Conservation (phyloP, 345 rosid species). For the Salix brachista region DNA sequence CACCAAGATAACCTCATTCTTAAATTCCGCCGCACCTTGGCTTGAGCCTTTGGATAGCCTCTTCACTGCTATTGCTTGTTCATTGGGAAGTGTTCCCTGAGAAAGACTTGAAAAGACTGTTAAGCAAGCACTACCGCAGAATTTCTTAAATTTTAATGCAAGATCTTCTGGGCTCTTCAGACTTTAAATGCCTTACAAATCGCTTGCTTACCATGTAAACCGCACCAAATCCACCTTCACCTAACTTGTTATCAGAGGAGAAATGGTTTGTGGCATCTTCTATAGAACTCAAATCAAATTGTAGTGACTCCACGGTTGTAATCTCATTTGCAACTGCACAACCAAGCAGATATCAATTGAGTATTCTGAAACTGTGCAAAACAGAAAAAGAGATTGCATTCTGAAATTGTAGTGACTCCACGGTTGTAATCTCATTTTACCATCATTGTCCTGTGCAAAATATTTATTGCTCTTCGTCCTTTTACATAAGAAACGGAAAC, state of each 20-base stretch:
- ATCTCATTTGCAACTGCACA: slow-evolving; percentile 34
- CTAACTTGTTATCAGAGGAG: slow-evolving; percentile 48
- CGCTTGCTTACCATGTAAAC: slow-evolving; percentile 48
- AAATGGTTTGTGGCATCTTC: slow-evolving; percentile 47
- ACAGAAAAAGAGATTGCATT: background rate
- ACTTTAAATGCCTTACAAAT: background rate
- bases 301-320: slow-evolving; percentile 37
- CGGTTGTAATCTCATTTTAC: no score
- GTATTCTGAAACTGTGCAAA: background rate
- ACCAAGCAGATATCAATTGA: background rate
- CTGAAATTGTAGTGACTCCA: no score
- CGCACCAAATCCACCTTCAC: slow-evolving; percentile 68
- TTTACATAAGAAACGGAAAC: slow-evolving; percentile 27
- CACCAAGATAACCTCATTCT: slow-evolving; percentile 42
- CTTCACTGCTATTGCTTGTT: slow-evolving; percentile 44
- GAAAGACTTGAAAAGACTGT: background rate
- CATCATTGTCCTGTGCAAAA: slow-evolving; percentile 20
- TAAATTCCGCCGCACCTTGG: slow-evolving; percentile 47
- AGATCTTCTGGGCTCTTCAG: background rate
- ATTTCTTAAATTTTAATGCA: background rate
- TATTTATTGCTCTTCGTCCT: slow-evolving; percentile 27
- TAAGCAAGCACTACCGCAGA: background rate
- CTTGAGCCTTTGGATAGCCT: slow-evolving; percentile 36
- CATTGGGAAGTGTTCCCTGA: slow-evolving; percentile 40
- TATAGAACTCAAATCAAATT: slow-evolving; percentile 36